Percentiles rank a stretch among this genome's conserved stretches.
Conservation (phyloP, 495 filamentous ascomycete genomes). For the Hypoxylon fuscum region DNA sequence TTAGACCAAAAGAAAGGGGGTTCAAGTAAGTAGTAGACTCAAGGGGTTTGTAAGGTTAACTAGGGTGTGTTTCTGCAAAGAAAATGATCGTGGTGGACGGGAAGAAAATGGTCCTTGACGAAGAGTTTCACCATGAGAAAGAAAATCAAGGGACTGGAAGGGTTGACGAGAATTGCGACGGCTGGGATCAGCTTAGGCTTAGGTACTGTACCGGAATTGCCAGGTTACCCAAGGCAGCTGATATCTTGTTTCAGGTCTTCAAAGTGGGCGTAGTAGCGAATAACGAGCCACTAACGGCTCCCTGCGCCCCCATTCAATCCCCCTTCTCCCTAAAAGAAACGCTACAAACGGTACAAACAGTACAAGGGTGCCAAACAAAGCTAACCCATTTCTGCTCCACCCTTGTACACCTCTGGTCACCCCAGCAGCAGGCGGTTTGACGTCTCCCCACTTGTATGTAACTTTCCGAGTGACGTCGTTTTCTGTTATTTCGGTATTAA, state of each 20-base stretch:
- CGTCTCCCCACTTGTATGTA: slow-evolving; percentile 16
- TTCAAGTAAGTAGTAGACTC: slow-evolving; percentile 3
- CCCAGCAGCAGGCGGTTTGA: slow-evolving; percentile 24
- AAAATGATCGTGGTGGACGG: slow-evolving; percentile 9
- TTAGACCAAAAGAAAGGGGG: neutral
- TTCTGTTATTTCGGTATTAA: too few relatives aligned
- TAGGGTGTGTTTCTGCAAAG: slow-evolving; percentile 4
- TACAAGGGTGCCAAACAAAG: slow-evolving; percentile 30
- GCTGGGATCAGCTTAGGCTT: slow-evolving; percentile 1
- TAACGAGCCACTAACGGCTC: slow-evolving; percentile 14
- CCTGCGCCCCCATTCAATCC: slow-evolving; percentile 10
- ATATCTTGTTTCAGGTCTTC: slow-evolving; percentile 39
- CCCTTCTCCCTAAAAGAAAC: neutral
- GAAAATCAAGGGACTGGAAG: slow-evolving; percentile 31
- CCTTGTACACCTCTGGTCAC: slow-evolving; percentile 18
- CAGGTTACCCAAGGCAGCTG: slow-evolving; percentile 21
- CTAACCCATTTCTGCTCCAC: slow-evolving; percentile 28
- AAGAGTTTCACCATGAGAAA: slow-evolving; percentile 27
- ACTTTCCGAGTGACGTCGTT: slow-evolving; percentile 33
- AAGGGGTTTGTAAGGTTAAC: neutral
- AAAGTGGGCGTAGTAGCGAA: slow-evolving; percentile 38
- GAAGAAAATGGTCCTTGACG: slow-evolving; percentile 10
- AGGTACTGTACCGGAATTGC: too few relatives aligned
- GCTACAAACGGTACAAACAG: slow-evolving; percentile 5
- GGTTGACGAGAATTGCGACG: slow-evolving; percentile 21